phyloP scores from a whole-genome alignment of 345 rosid species.

The Sapria himalayana region DNA sequence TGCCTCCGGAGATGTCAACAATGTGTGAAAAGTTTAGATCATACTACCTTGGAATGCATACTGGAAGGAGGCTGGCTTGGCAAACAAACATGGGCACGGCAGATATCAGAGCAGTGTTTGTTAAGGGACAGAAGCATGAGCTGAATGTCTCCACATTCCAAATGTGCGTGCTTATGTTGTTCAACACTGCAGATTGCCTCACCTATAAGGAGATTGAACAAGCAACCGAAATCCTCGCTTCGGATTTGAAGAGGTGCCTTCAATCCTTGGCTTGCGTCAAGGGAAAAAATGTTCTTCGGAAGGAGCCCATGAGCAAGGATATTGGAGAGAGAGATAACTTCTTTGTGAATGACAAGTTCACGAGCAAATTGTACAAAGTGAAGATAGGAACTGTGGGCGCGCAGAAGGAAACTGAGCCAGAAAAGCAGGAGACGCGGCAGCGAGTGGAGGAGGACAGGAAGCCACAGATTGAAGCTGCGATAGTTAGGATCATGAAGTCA shows the following conservation, averaged over 20 bases:
- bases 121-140: constrained; percentile 96
- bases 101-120: constrained; percentile 69
- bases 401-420: constrained; percentile 92
- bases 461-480: constrained; percentile 95
- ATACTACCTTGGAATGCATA: constrained; percentile 87
- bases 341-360: constrained; percentile 72
- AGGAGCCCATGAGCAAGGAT: constrained; percentile 97
- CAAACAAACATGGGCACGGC: constrained; percentile 99
- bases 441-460: constrained; percentile 98
- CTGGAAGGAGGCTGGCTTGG: constrained; percentile 89
- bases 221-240: constrained; percentile 66
- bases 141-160: constrained; percentile 94
- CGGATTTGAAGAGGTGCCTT: constrained; percentile 81
- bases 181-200: constrained; percentile 63
- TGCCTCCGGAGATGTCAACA: constrained; percentile 73
- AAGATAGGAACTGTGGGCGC: constrained; percentile 98
- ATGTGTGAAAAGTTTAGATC: constrained; percentile 89
- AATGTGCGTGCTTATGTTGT: constrained; percentile 89
- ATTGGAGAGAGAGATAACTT: constrained; percentile 75
- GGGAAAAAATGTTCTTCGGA: constrained; percentile 79
- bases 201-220: constrained; percentile 87
- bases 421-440: constrained; percentile 92
- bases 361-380: constrained; percentile 85
- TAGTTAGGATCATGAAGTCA: constrained; percentile 96
- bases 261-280: constrained; percentile 88